Evolutionary conservation across 2,329 filamentous ascomycete species (phyloP), one percentile per base, ranked within the genome.

Genomic region (Aspergillus calidoustus): DNA sequence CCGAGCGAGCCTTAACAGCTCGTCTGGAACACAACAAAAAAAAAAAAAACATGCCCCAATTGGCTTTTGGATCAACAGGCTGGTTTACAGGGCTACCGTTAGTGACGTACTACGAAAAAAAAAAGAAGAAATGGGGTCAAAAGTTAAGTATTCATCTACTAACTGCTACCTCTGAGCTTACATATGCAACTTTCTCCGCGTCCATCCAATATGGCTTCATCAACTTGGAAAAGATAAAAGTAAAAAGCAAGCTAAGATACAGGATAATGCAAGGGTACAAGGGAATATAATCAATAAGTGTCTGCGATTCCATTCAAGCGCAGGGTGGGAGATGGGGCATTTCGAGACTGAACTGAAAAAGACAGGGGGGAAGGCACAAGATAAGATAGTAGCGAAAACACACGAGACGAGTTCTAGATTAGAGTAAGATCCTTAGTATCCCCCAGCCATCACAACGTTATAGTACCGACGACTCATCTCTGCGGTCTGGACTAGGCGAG

Each of bases 391-490:
- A 41, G 34, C 34, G 15, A 41, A 41, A 41, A 41, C 34, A 41
- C 34, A 47, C 3, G 30, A 50, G 23, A 38, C 30, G 41, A 41
- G 46, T 57, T 57, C 58, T 60, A 55, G 61, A 50, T 49, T 57
- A 60, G 47, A 50, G 34, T 47, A 53, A 60, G 41, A 64, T 54
- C 44, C 28, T 73, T 68, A 79, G 60, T 75, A 71, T 48, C 72
- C 77, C 66, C 77, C 78, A 7, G 80, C 84, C 85, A 89, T 87
- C 46, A 90, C 81, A 60, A 84, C 84, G 61, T 83, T 82, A 74
- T 91, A 92, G 70, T 91, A 91, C 58, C 84, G 84, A 69, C 89
- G 82, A 66, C 89, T 89, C 67, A 92, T 80, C 63, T 91, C 86
- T 38, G 88, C 85, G 8, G 90, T 89, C 74, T 93, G 90, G 68